These are phyloP conservation scores for Ustilago bromivora DNA, from an alignment of 1,284 basidiomycete species.

Conservation along the genomic window DNA sequence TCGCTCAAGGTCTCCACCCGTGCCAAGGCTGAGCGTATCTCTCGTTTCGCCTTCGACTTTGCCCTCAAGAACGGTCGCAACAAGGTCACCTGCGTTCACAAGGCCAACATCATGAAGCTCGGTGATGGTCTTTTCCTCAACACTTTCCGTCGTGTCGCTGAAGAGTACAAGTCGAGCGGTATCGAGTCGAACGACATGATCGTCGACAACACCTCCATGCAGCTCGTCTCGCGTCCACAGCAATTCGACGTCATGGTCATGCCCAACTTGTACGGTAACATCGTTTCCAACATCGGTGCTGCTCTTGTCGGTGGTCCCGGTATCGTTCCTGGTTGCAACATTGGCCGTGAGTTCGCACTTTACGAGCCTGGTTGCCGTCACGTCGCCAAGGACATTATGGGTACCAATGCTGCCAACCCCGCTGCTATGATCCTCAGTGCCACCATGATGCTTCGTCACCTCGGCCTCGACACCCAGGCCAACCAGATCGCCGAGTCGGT, in stretches of 20 bases:
- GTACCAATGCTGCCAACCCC: conserved; percentile 96
- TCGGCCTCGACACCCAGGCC: conserved; percentile 94
- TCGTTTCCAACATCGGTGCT: conserved; percentile 97
- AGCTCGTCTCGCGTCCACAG: conserved; percentile 91
- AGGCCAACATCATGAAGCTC: conserved; percentile 99
- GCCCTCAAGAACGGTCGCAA: conserved; percentile 98
- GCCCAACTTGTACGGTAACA: conserved; percentile 94
- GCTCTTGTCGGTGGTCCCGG: conserved; percentile 98
- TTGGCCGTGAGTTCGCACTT: conserved; percentile 95
- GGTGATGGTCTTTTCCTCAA: conserved; percentile 99
- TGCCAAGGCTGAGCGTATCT: conserved; percentile 95
- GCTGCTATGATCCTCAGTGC: conserved; percentile 97
- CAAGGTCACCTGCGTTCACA: conserved; percentile 99
- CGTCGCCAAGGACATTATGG: conserved; percentile 98
- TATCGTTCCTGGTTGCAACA: conserved; percentile 97
- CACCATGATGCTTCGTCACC: conserved; percentile 98
- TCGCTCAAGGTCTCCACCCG: conserved; percentile 96
- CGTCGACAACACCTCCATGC: conserved; percentile 99
- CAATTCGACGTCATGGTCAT: conserved; percentile 99
- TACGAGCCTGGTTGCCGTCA: conserved; percentile 99
- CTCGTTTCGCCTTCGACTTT: conserved; percentile 98
- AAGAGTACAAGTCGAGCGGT: conserved; percentile 90
- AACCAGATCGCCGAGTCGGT: conserved; percentile 93
- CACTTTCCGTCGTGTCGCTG: conserved; percentile 94
- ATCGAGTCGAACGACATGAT: conserved; percentile 98